Percentiles rank a stretch among this genome's conserved stretches.
Conservation (phyloP, 139 green algal genomes). For the Pleodorina starrii region DNA sequence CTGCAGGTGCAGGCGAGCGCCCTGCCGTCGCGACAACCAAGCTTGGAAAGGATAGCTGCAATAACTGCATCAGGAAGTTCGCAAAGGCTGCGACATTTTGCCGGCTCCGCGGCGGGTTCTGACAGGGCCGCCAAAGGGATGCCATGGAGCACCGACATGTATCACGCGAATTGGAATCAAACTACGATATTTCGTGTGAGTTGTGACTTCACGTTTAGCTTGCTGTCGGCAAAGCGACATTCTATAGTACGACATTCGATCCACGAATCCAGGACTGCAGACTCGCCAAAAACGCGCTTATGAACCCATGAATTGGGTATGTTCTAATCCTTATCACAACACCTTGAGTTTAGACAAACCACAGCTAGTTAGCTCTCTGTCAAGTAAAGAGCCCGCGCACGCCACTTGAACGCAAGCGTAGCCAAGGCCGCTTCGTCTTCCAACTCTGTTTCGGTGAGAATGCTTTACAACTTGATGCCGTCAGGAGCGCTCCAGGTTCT, state of each 20-base stretch:
- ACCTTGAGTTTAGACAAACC: too few relatives aligned
- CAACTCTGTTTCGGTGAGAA: background rate
- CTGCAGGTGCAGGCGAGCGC: slow-evolving; percentile 20
- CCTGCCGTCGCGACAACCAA: background rate
- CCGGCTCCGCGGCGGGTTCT: background rate
- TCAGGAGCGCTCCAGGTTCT: background rate
- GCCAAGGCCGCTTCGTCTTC: background rate
- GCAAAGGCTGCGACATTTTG: background rate
- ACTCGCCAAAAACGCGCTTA: too few relatives aligned
- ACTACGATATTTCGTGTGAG: too few relatives aligned
- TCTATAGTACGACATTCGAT: too few relatives aligned
- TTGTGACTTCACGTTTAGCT: too few relatives aligned
- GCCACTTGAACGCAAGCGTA: background rate
- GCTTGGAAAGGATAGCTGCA: background rate
- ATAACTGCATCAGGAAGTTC: background rate
- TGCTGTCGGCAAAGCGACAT: too few relatives aligned
- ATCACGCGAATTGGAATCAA: too few relatives aligned
- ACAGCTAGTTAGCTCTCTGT: too few relatives aligned
- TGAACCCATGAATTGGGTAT: too few relatives aligned
- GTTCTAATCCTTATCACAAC: too few relatives aligned
- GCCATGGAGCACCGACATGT: too few relatives aligned
- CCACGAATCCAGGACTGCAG: too few relatives aligned
- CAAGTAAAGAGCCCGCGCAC: slow-evolving; percentile 1
- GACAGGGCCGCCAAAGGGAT: background rate
- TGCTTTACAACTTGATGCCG: slow-evolving; percentile 12